Conservation (phyloP, 768 basidiomycete genomes). For the Tricholoma sp. region DNA sequence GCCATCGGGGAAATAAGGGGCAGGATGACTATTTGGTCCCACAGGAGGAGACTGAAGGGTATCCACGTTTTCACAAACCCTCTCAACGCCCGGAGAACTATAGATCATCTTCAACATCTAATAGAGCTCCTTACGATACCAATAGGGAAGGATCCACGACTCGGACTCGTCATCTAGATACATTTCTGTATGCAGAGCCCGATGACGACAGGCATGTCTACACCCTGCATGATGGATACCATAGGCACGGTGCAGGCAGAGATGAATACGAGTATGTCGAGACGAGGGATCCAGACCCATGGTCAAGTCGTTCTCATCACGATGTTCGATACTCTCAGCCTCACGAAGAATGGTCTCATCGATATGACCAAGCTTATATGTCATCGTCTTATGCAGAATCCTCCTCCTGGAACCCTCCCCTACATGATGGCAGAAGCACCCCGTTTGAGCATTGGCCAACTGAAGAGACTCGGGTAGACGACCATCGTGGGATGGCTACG, state of each 20-base stretch:
- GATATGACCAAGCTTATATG: slow-evolving; percentile 40
- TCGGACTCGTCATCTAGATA: slow-evolving; percentile 44
- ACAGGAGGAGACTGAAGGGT: slow-evolving; percentile 48
- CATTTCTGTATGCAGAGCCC: slow-evolving; percentile 44
- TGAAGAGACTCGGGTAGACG: slow-evolving; percentile 35
- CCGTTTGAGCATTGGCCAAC: slow-evolving; percentile 38
- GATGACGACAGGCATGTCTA: slow-evolving; percentile 41
- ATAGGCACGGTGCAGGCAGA: slow-evolving; percentile 37
- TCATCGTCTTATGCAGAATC: slow-evolving; percentile 44
- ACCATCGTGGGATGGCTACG: slow-evolving; percentile 12
- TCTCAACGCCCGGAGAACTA: slow-evolving; percentile 45
- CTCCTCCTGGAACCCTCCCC: slow-evolving; percentile 32
- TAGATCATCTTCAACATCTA: slow-evolving; percentile 40
- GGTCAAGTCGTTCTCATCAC: slow-evolving; percentile 30
- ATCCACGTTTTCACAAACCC: slow-evolving; percentile 44
- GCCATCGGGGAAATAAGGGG: slow-evolving; percentile 48
- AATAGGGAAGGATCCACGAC: slow-evolving; percentile 50
- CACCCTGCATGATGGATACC: slow-evolving; percentile 40
- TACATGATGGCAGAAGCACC: slow-evolving; percentile 34
- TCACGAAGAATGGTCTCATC: slow-evolving; percentile 45
- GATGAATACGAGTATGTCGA: slow-evolving; percentile 41
- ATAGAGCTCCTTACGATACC: slow-evolving; percentile 38
- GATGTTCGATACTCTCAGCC: slow-evolving; percentile 37
- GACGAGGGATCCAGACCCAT: slow-evolving; percentile 41
- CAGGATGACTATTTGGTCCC: slow-evolving; percentile 43